Evolutionary conservation across 768 basidiomycete species (phyloP).

Genomic region (Tulasnella sp.): DNA sequence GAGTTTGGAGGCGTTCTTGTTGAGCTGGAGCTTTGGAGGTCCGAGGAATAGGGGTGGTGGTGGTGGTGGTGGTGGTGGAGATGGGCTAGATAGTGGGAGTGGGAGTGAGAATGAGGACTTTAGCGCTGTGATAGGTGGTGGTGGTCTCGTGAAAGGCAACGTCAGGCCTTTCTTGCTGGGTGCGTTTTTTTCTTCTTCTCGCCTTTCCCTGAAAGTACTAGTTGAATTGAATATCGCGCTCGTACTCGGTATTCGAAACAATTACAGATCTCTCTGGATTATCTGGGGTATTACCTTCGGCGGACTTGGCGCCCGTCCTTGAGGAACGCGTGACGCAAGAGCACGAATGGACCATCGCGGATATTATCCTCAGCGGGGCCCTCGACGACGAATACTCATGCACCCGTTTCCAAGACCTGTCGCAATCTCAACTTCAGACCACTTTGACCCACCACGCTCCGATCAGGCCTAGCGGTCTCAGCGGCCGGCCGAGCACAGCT

Average conservation of each 20-base stretch:
- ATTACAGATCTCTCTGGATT: conserved; percentile 9
- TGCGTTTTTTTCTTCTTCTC: background rate
- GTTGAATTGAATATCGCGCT: background rate
- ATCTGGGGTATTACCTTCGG: background rate
- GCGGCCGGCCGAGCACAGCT: background rate
- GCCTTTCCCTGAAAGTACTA: background rate
- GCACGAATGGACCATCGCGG: background rate
- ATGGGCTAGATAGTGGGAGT: background rate
- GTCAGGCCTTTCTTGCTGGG: conserved; percentile 13
- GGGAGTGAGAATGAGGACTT: background rate
- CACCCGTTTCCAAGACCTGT: background rate
- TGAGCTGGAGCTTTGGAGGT: conserved; percentile 11
- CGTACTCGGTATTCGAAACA: background rate
- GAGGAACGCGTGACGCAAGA: background rate
- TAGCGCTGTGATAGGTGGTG: background rate
- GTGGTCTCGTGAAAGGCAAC: background rate
- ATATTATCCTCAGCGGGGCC: conserved; percentile 4
- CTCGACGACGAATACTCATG: conserved; percentile 9
- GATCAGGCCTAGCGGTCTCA: background rate
- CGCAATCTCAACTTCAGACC: background rate
- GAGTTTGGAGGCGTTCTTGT: conserved; percentile 6
- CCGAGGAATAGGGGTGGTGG: background rate
- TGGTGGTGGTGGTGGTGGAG: background rate
- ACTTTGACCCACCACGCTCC: background rate
- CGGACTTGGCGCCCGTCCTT: background rate